phyloP scores from a whole-genome alignment of 176 grass and related monocot species.

The Areca catechu region DNA sequence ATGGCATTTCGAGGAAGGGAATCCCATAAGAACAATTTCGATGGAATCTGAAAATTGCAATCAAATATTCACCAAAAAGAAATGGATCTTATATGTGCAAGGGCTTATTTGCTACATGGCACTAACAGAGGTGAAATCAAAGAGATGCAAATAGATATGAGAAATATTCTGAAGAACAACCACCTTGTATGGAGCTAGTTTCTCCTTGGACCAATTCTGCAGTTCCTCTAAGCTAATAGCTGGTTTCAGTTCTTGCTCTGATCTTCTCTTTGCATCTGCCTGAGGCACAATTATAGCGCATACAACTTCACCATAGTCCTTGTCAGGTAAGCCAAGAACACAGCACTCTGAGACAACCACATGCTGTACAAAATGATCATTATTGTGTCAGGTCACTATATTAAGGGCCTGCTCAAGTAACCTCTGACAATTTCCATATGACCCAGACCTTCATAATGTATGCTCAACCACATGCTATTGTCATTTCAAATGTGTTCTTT shows the following conservation, averaged over 20 bases:
- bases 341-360: constrained; percentile 60
- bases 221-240: constrained; percentile 65
- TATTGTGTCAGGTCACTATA: neutral
- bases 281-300: constrained; percentile 73
- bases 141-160: constrained; percentile 1
- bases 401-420: neutral
- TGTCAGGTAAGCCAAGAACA: constrained; percentile 67
- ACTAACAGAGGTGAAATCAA: constrained; percentile 14
- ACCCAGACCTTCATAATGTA: too few relatives aligned
- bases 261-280: constrained; percentile 40
- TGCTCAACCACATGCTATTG: too few relatives aligned
- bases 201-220: constrained; percentile 76
- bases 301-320: constrained; percentile 80
- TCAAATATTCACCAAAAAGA: too few relatives aligned
- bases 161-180: constrained; percentile 29
- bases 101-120: neutral
- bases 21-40: constrained; percentile 71
- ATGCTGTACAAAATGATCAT: constrained; percentile 35
- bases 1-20: constrained; percentile 96
- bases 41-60: constrained; percentile 54
- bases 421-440: too few relatives aligned
- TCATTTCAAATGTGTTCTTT: too few relatives aligned
- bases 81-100: too few relatives aligned
- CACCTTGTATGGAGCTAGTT: constrained; percentile 99
- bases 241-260: constrained; percentile 38